phyloP scores from a whole-genome alignment of 148 eudicot species.

The Silene latifolia region DNA sequence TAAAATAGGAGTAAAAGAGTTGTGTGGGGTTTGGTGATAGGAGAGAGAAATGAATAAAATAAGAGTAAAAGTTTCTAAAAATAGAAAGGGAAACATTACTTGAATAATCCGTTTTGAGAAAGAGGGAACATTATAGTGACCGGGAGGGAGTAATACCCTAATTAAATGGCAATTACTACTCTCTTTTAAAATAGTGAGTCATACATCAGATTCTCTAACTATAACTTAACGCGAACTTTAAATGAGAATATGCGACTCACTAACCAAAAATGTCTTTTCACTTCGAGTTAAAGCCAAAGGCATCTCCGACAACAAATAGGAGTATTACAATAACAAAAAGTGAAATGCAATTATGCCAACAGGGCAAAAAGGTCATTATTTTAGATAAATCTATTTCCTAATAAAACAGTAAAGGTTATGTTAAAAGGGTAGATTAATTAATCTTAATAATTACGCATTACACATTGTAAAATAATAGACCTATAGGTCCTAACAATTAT shows the following conservation, averaged over 20 bases:
- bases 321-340: slow-evolving; percentile 17
- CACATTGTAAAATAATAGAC: background rate
- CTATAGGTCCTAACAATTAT: background rate
- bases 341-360: slow-evolving; percentile 21
- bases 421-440: background rate
- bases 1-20: too few species aligned
- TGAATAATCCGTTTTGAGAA: too few species aligned
- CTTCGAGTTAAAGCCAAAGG: slow-evolving; percentile 28
- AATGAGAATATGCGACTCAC: background rate
- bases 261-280: slow-evolving; percentile 25
- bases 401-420: background rate
- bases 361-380: slow-evolving; percentile 16
- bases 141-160: too few species aligned
- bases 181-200: too few species aligned
- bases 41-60: too few species aligned
- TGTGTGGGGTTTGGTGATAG: too few species aligned
- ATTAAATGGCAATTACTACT: too few species aligned
- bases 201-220: background rate
- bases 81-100: too few species aligned
- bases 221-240: background rate
- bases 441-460: background rate
- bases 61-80: too few species aligned
- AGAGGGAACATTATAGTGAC: too few species aligned
- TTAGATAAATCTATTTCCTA: too few species aligned
- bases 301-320: slow-evolving; percentile 3